phyloP scores from a whole-genome alignment of 2,329 filamentous ascomycete species.

The Scopulariopsis brevicaulis region DNA sequence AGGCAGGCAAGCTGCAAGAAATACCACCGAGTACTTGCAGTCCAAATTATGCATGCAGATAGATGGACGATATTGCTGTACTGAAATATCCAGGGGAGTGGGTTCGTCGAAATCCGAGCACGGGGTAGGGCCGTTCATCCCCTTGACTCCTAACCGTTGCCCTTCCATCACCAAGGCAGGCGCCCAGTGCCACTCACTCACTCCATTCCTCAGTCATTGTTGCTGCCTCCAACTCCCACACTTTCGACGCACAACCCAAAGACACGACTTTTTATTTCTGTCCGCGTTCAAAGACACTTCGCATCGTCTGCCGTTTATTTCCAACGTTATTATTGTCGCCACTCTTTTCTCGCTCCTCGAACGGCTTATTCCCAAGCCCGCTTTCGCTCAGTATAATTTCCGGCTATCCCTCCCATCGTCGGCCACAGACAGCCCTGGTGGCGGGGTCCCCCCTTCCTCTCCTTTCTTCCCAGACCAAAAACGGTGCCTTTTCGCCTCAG shows the following conservation, averaged over 20 bases:
- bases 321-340: not conserved
- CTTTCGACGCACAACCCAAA: not conserved
- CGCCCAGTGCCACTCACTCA: not conserved
- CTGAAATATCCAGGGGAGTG: not conserved
- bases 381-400: not conserved
- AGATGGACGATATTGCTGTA: not conserved
- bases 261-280: not conserved
- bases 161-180: not conserved
- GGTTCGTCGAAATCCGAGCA: not conserved
- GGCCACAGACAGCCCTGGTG: not conserved
- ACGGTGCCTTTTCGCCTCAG: conserved; percentile 1
- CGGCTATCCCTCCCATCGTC: not conserved
- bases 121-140: not conserved
- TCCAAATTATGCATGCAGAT: not conserved
- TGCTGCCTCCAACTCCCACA: not conserved
- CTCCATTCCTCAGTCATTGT: not conserved
- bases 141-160: not conserved
- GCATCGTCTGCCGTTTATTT: not conserved
- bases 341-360: not conserved
- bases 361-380: not conserved
- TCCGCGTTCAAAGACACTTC: not conserved
- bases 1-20: not conserved
- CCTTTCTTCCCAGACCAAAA: not conserved
- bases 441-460: not conserved
- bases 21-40: not conserved